Conservation (phyloP, 2,329 filamentous ascomycete species). For the Fusarium coffeatum region DNA sequence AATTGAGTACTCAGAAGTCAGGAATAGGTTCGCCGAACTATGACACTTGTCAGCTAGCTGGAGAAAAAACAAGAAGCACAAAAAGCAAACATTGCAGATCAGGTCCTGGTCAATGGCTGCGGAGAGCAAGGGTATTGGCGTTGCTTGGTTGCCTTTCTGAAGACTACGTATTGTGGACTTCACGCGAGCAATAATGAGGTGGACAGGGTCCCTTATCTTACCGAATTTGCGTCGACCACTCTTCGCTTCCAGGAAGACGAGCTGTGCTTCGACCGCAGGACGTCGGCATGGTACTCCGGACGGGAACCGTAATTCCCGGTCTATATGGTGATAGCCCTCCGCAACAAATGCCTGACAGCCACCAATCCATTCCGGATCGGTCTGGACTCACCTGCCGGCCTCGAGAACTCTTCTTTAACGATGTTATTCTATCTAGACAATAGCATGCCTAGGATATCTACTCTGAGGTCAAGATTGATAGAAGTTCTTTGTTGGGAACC, state of each 20-base stretch:
- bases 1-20: background rate
- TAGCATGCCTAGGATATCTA: constrained; percentile 7
- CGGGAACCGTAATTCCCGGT: constrained; percentile 15
- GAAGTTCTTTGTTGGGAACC: background rate
- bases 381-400: too few species aligned
- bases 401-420: constrained; percentile 9
- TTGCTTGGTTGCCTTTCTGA: background rate
- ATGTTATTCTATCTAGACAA: constrained; percentile 4
- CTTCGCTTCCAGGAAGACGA: constrained; percentile 5
- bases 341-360: constrained; percentile 11
- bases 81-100: constrained; percentile 15
- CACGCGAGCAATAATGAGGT: background rate
- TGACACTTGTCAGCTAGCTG: background rate
- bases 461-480: background rate
- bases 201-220: background rate
- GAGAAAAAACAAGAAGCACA: constrained; percentile 22
- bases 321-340: constrained; percentile 12
- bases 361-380: constrained; percentile 31
- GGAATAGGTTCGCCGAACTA: background rate
- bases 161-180: background rate
- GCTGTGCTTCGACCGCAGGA: constrained; percentile 14
- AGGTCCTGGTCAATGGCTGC: background rate
- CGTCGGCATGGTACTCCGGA: constrained; percentile 1
- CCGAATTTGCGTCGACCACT: background rate
- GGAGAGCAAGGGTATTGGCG: constrained; percentile 9